Evolutionary conservation across 345 rosid species (phyloP).

Genomic region (Brassica cretica): DNA sequence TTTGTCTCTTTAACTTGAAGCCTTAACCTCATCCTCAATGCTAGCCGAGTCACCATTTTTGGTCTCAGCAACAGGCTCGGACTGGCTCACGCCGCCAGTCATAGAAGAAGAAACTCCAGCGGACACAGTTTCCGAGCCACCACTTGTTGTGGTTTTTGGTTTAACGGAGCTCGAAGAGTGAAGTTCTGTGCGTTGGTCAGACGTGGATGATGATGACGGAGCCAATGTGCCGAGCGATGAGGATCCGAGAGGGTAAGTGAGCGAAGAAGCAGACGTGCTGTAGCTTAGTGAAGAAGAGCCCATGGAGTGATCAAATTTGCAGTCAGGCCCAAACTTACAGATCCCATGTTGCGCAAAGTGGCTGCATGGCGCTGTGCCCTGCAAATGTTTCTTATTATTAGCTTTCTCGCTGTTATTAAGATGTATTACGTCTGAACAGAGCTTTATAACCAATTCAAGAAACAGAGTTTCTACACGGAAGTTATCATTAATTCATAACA

Average conservation of each 20-base stretch:
- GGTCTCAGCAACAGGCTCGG: constrained; percentile 30
- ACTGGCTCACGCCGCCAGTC: constrained; percentile 19
- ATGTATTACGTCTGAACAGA: constrained; percentile 1
- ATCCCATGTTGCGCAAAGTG: constrained; percentile 61
- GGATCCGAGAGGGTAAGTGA: constrained; percentile 69
- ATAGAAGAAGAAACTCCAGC: constrained; percentile 48
- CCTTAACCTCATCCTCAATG: constrained; percentile 19
- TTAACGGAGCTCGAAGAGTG: constrained; percentile 47
- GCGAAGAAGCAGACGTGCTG: constrained; percentile 79
- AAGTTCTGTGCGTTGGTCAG: constrained; percentile 46
- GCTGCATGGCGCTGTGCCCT: constrained; percentile 70
- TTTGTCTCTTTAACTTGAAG: constrained; percentile 28
- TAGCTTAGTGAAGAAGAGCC: constrained; percentile 50
- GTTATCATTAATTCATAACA: not conserved
- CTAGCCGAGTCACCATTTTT: constrained; percentile 14
- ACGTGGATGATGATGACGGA: constrained; percentile 63
- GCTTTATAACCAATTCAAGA: constrained; percentile 15
- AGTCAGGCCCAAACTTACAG: constrained; percentile 71
- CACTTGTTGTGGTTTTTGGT: constrained; percentile 39
- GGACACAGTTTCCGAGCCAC: constrained; percentile 33
- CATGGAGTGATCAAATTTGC: constrained; percentile 82
- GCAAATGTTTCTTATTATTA: constrained; percentile 24
- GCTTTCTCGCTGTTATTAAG: not conserved
- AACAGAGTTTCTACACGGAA: constrained; percentile 17
- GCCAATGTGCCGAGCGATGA: constrained; percentile 46